Base-by-base conservation (phyloP, 2,329 filamentous ascomycete genomes). In the Sporothrix curviconia region DNA sequence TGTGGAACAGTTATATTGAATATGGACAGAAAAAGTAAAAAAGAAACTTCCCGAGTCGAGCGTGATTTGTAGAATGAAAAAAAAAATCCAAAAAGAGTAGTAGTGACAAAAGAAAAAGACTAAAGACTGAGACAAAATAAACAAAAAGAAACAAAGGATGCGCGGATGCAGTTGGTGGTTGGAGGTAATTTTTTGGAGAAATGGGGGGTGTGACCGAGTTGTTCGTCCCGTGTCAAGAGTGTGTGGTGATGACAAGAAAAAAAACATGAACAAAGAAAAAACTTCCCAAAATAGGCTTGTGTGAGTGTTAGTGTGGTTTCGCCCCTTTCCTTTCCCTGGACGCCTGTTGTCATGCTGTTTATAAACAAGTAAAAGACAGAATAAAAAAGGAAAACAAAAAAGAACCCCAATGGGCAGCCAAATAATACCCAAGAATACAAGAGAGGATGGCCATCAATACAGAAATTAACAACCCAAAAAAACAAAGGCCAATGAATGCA, bases 21-120 rank as follows among this genome's bases (percentile, higher is more conserved):
- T 24, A 47, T 14, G 17, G 15, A 54, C 7, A 47, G 12, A 43
- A 9, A 30, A 36, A 32, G 15, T 12, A 46, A 55, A 57, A n/a
- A 55, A 30, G 11, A 55, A 53, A n/a, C n/a, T n/a, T n/a, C n/a
- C n/a, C 34, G 19, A 40, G 49, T 40, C 19, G 37, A 50, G 47
- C 47, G 32, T 50, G 47, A 37, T 25, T 40, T 30, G 24, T 40
- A 40, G 14, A 50, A 28, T 50, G 34, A 46, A 47, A 53, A 19
- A 25, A 44, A 37, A 24, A 19, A 15, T 5, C 40, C 2, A 37
- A 43, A 28, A 17, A 3, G 22, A 37, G 17, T 3, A 4, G 14
- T n/a, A n/a, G n/a, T 52, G 54, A 55, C 49, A 56, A 58, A 56
- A 50, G 47, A 34, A 57, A 54, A 46, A 47, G 39, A 49, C 7